Conservation (phyloP, 1,284 basidiomycete species). For the Sphaerobolus stellatus region DNA sequence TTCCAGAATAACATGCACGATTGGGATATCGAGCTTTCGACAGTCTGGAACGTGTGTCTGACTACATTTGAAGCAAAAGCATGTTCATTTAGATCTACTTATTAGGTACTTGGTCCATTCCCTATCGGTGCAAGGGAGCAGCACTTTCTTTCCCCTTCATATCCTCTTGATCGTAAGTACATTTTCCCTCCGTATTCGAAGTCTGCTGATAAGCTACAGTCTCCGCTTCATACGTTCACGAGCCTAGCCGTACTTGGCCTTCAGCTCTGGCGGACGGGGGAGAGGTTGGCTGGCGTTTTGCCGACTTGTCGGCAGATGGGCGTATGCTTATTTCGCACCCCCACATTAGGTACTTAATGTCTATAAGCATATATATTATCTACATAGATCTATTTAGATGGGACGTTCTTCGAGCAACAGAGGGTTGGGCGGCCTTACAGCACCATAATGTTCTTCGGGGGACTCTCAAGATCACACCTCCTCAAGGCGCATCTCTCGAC, state of each 20-base stretch:
- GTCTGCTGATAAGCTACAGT: no score
- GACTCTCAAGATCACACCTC: conserved; percentile 53
- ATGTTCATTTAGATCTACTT: no score
- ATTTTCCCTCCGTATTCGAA: conserved; percentile 11
- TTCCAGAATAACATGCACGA: background rate
- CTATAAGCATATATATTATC: conserved; percentile 10
- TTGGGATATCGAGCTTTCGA: conserved; percentile 30
- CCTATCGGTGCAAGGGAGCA: conserved; percentile 80
- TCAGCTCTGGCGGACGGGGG: conserved; percentile 68
- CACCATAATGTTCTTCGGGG: conserved; percentile 68
- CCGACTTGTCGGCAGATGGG: conserved; percentile 41
- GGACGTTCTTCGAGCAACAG: conserved; percentile 60
- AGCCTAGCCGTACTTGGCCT: conserved; percentile 45
- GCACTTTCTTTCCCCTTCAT: conserved; percentile 71
- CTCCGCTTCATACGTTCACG: conserved; percentile 30
- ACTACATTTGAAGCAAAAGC: background rate
- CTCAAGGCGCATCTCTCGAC: conserved; percentile 35
- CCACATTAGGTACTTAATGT: conserved; percentile 45
- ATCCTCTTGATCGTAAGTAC: conserved; percentile 61
- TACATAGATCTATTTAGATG: conserved; percentile 46
- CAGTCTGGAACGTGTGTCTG: conserved; percentile 35
- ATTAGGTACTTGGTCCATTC: conserved; percentile 75
- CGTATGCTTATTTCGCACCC: conserved; percentile 61
- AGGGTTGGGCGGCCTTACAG: conserved; percentile 82
- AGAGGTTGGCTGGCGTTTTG: conserved; percentile 54